Evolutionary conservation across 179 eudicot species (phyloP).

Genomic region (Beta macrorhiza): DNA sequence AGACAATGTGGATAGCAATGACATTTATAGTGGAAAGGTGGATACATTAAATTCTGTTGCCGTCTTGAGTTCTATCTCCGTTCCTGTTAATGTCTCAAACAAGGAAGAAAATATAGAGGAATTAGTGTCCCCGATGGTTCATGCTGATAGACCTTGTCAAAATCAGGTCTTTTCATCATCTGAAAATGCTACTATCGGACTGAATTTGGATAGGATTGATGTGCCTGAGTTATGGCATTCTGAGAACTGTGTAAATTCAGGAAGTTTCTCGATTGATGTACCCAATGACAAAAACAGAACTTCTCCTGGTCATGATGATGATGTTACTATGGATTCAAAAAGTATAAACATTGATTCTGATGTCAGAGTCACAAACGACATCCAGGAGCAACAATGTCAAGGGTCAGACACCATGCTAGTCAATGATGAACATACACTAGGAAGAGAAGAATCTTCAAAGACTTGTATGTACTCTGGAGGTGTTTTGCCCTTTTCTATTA

Average conservation of each 20-base stretch:
- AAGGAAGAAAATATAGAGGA: constrained; percentile 23
- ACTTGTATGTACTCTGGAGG: constrained; percentile 13
- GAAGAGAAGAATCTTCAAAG: constrained; percentile 24
- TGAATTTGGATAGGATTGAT: constrained; percentile 23
- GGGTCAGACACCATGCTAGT: constrained; percentile 22
- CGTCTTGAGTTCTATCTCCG: constrained; percentile 21
- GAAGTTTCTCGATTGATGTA: constrained; percentile 23
- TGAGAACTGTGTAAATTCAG: constrained; percentile 25
- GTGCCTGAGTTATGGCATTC: constrained; percentile 26
- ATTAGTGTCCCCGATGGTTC: constrained; percentile 21
- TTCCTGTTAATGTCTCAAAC: constrained; percentile 22
- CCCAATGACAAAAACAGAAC: constrained; percentile 11
- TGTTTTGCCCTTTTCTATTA: constrained; percentile 22
- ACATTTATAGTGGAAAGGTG: neutral
- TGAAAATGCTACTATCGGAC: constrained; percentile 27
- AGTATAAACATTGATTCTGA: constrained; percentile 19
- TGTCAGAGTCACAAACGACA: constrained; percentile 22
- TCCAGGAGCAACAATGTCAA: constrained; percentile 25
- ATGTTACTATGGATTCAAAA: constrained; percentile 22
- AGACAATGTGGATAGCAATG: constrained; percentile 27
- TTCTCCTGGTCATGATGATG: constrained; percentile 15
- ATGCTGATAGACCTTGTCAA: constrained; percentile 19
- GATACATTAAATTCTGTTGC: constrained; percentile 17
- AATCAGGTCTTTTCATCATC: constrained; percentile 23
- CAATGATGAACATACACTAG: constrained; percentile 23